A percentile compares a stretch with the other conserved stretches of the same genome.
Evolutionary conservation across 2,329 filamentous ascomycete genomes (phyloP).

Genomic region (Orbilia oligospora): DNA sequence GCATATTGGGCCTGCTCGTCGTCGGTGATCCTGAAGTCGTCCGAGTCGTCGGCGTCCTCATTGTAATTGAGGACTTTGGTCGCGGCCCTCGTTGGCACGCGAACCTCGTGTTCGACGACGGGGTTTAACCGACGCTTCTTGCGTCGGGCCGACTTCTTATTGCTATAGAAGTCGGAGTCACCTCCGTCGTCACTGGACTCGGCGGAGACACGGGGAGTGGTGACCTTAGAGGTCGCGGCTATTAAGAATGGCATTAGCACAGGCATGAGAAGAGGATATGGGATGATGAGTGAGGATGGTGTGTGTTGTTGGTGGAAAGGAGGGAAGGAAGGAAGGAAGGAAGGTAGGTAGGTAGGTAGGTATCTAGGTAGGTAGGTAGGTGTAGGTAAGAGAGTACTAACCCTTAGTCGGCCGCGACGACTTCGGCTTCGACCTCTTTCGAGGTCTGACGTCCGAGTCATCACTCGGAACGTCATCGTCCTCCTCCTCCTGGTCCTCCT

Average conservation of each 20-base stretch:
- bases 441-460: constrained; percentile 49
- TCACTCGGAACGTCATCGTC: constrained; percentile 43
- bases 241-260: constrained; percentile 16
- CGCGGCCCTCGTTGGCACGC: constrained; percentile 89
- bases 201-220: constrained; percentile 68
- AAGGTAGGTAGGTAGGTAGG: no score
- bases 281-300: constrained; percentile 35
- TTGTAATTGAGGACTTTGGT: constrained; percentile 80
- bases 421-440: constrained; percentile 40
- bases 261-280: background rate
- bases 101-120: constrained; percentile 81
- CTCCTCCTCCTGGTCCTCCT: constrained; percentile 41
- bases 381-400: constrained; percentile 7
- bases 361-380: no score
- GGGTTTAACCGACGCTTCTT: constrained; percentile 76
- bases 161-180: constrained; percentile 78
- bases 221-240: constrained; percentile 58
- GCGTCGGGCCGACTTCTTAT: constrained; percentile 81
- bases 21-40: constrained; percentile 70
- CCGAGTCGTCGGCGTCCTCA: constrained; percentile 71
- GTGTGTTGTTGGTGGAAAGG: background rate
- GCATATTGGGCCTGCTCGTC: constrained; percentile 65
- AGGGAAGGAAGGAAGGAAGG: no score
- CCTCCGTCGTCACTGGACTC: constrained; percentile 76
- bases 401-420: constrained; percentile 39